Percentiles rank a stretch among this genome's conserved stretches.
Evolutionary conservation across 768 basidiomycete species (phyloP).

Genomic region (Agaricus blazei): DNA sequence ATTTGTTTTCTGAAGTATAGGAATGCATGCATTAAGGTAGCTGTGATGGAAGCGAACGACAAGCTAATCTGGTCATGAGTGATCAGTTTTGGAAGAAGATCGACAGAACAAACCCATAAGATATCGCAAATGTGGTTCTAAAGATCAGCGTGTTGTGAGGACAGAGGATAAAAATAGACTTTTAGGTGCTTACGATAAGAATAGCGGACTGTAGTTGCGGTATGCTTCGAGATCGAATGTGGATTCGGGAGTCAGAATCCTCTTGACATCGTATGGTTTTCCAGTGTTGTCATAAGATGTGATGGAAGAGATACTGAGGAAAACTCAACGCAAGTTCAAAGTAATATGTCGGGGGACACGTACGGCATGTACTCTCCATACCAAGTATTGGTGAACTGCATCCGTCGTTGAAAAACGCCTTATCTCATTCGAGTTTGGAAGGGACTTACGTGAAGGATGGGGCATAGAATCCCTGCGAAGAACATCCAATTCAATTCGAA

Average conservation of each 20-base stretch:
- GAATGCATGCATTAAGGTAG: conserved; percentile 62
- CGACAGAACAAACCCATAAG: conserved; percentile 43
- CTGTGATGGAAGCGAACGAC: conserved; percentile 73
- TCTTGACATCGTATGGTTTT: conserved; percentile 45
- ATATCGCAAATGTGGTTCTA: conserved; percentile 63
- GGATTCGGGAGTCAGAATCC: conserved; percentile 45
- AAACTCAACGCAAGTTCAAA: background rate
- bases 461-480: conserved; percentile 46
- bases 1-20: conserved; percentile 75
- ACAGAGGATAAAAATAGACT: background rate
- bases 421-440: background rate
- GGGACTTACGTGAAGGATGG: conserved; percentile 43
- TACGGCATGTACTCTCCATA: conserved; percentile 49
- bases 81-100: background rate
- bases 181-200: conserved; percentile 36
- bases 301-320: conserved; percentile 47
- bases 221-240: conserved; percentile 52
- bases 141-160: background rate
- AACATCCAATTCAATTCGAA: background rate
- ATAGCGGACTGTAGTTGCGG: conserved; percentile 51
- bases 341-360: conserved; percentile 15
- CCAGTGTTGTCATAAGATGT: conserved; percentile 61
- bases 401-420: background rate
- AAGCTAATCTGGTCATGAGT: conserved; percentile 48
- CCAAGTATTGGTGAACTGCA: conserved; percentile 59